phyloP scores from a whole-genome alignment of 1,284 basidiomycete species.

The Agroathelia rolfsii region DNA sequence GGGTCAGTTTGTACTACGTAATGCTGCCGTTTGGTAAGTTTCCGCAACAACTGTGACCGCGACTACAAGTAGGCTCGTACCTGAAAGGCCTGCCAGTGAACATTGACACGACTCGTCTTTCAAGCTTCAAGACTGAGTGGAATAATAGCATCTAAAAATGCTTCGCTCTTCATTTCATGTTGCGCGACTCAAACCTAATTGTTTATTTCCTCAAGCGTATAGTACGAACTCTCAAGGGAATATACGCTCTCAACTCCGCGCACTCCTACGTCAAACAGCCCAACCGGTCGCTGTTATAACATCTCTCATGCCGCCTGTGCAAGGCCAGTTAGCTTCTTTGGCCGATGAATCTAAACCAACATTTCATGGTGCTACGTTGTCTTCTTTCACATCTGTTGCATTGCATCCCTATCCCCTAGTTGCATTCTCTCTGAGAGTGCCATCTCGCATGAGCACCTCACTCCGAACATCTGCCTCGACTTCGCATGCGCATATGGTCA shows the following conservation, averaged over 20 bases:
- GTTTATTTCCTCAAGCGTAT: no score
- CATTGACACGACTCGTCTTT: no score
- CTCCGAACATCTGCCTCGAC: slow-evolving; percentile 29
- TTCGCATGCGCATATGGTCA: slow-evolving; percentile 39
- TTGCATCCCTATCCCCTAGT: slow-evolving; percentile 82
- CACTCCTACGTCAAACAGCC: slow-evolving; percentile 44
- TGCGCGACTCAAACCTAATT: no score
- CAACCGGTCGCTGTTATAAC: slow-evolving; percentile 58
- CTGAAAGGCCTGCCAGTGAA: no score
- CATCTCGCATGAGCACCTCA: slow-evolving; percentile 71
- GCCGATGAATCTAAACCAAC: slow-evolving; percentile 18
- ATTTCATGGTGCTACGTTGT: slow-evolving; percentile 84
- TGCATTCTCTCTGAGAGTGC: slow-evolving; percentile 81
- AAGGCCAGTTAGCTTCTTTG: slow-evolving; percentile 23
- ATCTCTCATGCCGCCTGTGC: slow-evolving; percentile 30
- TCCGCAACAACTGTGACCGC: no score
- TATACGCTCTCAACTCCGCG: slow-evolving; percentile 21
- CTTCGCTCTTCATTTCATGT: no score
- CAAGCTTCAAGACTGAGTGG: no score
- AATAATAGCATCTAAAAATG: no score
- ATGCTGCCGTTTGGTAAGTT: no score
- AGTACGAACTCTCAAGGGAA: no score
- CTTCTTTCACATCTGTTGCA: slow-evolving; percentile 86
- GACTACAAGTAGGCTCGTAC: no score
- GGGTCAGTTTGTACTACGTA: no score